A percentile compares a stretch with the other conserved stretches of the same genome.
Conservation (phyloP, 805 yeast genomes). For the Torulaspora franciscae region DNA sequence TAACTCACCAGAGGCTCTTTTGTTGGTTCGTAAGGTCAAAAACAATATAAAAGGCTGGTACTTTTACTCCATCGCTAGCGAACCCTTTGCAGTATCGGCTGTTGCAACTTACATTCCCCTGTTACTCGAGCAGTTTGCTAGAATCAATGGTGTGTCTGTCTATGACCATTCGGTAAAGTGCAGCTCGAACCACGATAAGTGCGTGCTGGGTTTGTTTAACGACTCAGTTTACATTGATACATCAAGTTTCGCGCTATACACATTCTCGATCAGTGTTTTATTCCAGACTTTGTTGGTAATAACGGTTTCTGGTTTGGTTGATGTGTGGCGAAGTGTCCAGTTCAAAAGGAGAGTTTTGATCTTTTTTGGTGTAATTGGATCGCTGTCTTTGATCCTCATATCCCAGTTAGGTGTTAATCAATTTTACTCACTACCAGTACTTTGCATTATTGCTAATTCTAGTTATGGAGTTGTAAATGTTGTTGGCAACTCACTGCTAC, state of each 20-base stretch:
- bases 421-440: constrained; percentile 37
- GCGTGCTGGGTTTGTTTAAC: constrained; percentile 44
- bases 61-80: constrained; percentile 67
- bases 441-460: constrained; percentile 60
- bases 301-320: constrained; percentile 71
- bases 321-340: constrained; percentile 40
- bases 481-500: constrained; percentile 71
- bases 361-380: constrained; percentile 55
- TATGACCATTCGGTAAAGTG: constrained; percentile 59
- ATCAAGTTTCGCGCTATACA: constrained; percentile 66
- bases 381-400: constrained; percentile 48
- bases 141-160: constrained; percentile 62
- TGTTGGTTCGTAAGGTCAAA: constrained; percentile 29
- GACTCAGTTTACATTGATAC: constrained; percentile 56
- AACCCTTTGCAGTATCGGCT: constrained; percentile 75
- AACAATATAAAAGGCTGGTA: constrained; percentile 58
- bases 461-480: constrained; percentile 76
- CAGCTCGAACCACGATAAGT: constrained; percentile 32
- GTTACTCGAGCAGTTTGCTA: constrained; percentile 63
- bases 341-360: constrained; percentile 54
- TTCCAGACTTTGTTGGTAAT: constrained; percentile 68
- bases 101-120: constrained; percentile 76
- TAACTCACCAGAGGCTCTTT: constrained; percentile 1
- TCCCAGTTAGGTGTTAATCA: constrained; percentile 31
- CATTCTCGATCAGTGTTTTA: constrained; percentile 66